Evolutionary conservation across 768 basidiomycete species (phyloP).

Genomic region (Boletus pseudo-olivaceus): DNA sequence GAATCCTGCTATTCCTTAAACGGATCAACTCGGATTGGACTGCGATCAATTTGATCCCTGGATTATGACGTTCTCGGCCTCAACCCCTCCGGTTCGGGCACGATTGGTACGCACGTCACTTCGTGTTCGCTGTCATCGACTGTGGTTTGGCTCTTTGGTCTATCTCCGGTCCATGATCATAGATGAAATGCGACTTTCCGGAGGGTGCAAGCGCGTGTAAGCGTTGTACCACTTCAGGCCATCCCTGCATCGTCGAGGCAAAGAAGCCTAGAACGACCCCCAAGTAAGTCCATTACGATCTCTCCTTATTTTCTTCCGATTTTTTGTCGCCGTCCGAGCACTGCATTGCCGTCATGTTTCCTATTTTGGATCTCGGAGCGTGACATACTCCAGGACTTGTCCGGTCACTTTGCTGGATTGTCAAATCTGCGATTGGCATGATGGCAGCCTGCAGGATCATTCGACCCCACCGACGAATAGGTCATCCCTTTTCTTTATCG

Average conservation of each 20-base stretch:
- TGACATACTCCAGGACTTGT: slow-evolving; percentile 19
- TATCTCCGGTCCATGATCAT: slow-evolving; percentile 10
- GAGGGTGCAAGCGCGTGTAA: slow-evolving; percentile 70
- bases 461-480: neutral
- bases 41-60: slow-evolving; percentile 1
- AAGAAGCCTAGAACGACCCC: slow-evolving; percentile 74
- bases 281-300: slow-evolving; percentile 58
- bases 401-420: slow-evolving; percentile 10
- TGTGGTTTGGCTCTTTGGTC: slow-evolving; percentile 11
- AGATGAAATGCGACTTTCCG: slow-evolving; percentile 90
- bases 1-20: slow-evolving; percentile 8
- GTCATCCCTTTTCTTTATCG: neutral
- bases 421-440: slow-evolving; percentile 14
- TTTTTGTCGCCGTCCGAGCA: slow-evolving; percentile 10
- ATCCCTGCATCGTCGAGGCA: slow-evolving; percentile 81
- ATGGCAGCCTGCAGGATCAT: slow-evolving; percentile 7
- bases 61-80: slow-evolving; percentile 6
- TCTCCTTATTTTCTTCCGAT: slow-evolving; percentile 2
- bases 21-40: slow-evolving; percentile 9
- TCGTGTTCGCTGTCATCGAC: slow-evolving; percentile 2
- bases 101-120: neutral
- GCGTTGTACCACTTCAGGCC: slow-evolving; percentile 68
- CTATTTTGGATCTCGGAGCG: slow-evolving; percentile 24
- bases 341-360: slow-evolving; percentile 25
- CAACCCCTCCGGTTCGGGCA: neutral